Base-by-base conservation (phyloP, 345 rosid species). In the Tarenaya hassleriana region DNA sequence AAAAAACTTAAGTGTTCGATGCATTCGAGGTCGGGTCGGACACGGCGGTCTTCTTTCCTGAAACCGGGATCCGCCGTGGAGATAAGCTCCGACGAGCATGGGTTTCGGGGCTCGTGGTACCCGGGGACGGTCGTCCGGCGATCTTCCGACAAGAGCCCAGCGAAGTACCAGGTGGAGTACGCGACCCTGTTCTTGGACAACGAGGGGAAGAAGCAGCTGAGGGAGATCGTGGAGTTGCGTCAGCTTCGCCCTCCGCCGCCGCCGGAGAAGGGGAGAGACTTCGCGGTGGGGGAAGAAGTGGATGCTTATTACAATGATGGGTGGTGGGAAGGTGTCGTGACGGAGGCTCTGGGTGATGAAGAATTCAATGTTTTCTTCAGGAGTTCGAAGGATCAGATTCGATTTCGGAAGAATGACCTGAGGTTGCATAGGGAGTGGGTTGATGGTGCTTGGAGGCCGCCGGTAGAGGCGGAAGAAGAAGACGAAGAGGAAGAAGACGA, bases 261-360 rank as follows among this genome's bases (percentile, higher is more conserved):
- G 34, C 81, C 78, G 47, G 96, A 90, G 69, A 68, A 56, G 47
- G 58, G 34, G 17, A 61, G 75, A 62, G 59, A 47, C 1, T 75
- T 82, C 38, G 56, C 31, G 59, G 54, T 75, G 21, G 71, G 84
- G 6, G 85, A 78, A 2, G 78, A 75, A 7, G 98, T 90, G 7
- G 89, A 90, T 20, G 92, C 92, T 0, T 77, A n/a, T 42, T 40
- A 69, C 52, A 73, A 67, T 21, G 96, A 84, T 10, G 98, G 95
- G 16, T 87, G 98, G 98, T 82, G 98, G 96, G 96, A 87, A 60
- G 98, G 98, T 7, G 63, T 24, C 12, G 77, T 87, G 8, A 76
- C 86, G 13, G 73, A 74, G 63, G 86, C 64, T 49, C 15, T 66
- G 5, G 73, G 56, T 5, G 68, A 75, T 39, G 89, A 81, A 11